A percentile compares a stretch with the other conserved stretches of the same genome.
Conservation (phyloP, 441 rosid genomes). For the Populus tomentosa region DNA sequence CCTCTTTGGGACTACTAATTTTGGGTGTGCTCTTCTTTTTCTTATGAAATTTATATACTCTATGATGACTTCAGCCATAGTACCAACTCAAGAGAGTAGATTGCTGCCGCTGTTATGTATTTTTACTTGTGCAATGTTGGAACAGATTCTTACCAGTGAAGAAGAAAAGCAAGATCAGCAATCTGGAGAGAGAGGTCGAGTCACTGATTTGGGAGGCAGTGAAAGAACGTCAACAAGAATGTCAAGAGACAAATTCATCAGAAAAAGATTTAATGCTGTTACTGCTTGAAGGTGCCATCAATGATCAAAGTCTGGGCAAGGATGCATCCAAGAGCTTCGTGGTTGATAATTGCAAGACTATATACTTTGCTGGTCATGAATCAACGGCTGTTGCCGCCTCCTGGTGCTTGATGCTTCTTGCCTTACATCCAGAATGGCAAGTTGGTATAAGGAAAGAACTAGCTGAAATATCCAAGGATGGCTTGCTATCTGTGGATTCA, state of each 20-base stretch:
- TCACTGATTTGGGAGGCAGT: slow-evolving; percentile 70
- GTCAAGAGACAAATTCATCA: slow-evolving; percentile 17
- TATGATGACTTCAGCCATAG: no score
- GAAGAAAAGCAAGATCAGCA: slow-evolving; percentile 34
- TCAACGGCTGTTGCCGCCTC: slow-evolving; percentile 56
- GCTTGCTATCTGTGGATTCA: slow-evolving; percentile 33
- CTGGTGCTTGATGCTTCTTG: slow-evolving; percentile 65
- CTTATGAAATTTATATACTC: neutral
- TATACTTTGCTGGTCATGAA: slow-evolving; percentile 59
- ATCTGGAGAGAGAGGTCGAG: slow-evolving; percentile 56
- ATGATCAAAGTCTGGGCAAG: slow-evolving; percentile 26
- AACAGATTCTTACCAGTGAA: slow-evolving; percentile 30
- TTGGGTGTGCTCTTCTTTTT: slow-evolving; percentile 25
- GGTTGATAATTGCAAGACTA: slow-evolving; percentile 67
- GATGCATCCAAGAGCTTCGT: slow-evolving; percentile 43
- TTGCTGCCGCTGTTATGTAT: no score
- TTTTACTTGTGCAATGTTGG: neutral
- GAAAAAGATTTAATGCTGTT: slow-evolving; percentile 59
- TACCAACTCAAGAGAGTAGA: no score
- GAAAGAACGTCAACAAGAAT: slow-evolving; percentile 41
- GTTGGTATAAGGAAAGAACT: slow-evolving; percentile 43
- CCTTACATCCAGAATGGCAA: slow-evolving; percentile 62
- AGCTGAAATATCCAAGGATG: slow-evolving; percentile 27
- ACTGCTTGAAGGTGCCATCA: slow-evolving; percentile 50
- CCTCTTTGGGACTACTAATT: slow-evolving; percentile 44